These are phyloP conservation scores for Diospyros lotus DNA, from an alignment of 148 eudicot genomes.

Conservation along the genomic window DNA sequence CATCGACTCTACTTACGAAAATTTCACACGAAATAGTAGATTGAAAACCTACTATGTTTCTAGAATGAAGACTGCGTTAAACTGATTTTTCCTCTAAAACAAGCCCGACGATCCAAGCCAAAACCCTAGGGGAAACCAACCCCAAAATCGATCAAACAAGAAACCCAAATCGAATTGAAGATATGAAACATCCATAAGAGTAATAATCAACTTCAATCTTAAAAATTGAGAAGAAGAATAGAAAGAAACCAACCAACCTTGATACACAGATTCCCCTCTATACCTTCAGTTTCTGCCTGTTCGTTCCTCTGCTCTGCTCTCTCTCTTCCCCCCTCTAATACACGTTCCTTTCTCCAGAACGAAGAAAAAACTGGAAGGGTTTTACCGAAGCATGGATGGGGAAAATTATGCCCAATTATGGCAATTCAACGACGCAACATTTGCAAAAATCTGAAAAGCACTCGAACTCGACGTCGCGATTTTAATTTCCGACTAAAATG, in stretches of 20 bases:
- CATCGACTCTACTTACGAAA: not conserved
- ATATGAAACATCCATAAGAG: not conserved
- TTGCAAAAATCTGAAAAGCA: not conserved
- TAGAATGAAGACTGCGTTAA: not conserved
- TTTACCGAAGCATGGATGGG: constrained; percentile 3
- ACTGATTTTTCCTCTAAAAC: not conserved
- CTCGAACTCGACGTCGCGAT: not conserved
- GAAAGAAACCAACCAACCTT: constrained; percentile 7
- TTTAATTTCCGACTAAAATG: too few relatives aligned
- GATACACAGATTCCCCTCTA: not conserved
- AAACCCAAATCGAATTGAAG: constrained; percentile 4
- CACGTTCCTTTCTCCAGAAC: not conserved
- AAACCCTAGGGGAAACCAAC: constrained; percentile 5
- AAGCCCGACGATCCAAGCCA: not conserved
- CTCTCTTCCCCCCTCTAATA: not conserved
- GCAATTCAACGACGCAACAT: not conserved
- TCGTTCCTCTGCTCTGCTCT: not conserved
- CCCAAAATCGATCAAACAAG: not conserved
- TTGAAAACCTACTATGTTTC: not conserved
- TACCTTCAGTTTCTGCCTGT: too few relatives aligned
- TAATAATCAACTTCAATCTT: not conserved
- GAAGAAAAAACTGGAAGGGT: not conserved
- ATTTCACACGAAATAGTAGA: not conserved
- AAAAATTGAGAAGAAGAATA: not conserved
- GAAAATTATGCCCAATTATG: not conserved